A percentile compares a stretch with the other conserved stretches of the same genome.
Conservation (phyloP, 202 grass and related monocot species). For the Eragrostis tef region DNA sequence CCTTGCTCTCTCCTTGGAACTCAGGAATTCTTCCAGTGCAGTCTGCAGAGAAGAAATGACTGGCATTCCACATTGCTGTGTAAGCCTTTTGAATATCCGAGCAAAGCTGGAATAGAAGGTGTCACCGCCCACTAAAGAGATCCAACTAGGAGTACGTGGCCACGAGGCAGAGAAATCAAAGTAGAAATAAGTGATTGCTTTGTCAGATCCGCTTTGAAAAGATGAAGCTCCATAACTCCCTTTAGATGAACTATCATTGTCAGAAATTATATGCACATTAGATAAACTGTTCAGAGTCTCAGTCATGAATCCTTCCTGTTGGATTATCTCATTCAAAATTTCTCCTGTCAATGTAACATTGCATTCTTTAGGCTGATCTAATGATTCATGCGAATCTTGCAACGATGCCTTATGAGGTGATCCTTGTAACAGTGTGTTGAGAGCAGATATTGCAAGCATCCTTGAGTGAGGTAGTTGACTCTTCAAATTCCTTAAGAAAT, state of each 20-base stretch:
- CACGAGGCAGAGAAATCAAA: conserved; percentile 93
- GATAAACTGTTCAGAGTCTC: conserved; percentile 83
- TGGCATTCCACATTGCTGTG: conserved; percentile 84
- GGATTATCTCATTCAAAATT: conserved; percentile 75
- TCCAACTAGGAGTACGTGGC: conserved; percentile 95
- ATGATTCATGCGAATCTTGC: conserved; percentile 46
- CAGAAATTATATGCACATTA: conserved; percentile 82
- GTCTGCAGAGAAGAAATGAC: conserved; percentile 64
- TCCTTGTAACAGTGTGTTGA: conserved; percentile 89
- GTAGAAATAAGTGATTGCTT: conserved; percentile 91
- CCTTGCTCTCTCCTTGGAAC: conserved; percentile 92
- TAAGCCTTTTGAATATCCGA: conserved; percentile 93
- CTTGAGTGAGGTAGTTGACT: conserved; percentile 96
- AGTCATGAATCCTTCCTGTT: conserved; percentile 74
- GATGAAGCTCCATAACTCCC: conserved; percentile 68
- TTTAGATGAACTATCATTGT: conserved; percentile 78
- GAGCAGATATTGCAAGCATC: conserved; percentile 94
- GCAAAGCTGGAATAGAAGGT: conserved; percentile 89
- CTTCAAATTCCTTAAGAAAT: conserved; percentile 94
- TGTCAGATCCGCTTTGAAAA: conserved; percentile 83
- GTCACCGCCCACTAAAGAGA: conserved; percentile 65
- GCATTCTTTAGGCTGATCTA: conserved; percentile 46
- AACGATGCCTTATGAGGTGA: conserved; percentile 53
- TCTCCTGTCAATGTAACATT: conserved; percentile 48
- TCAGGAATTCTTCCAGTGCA: conserved; percentile 73